A percentile compares a stretch with the other conserved stretches of the same genome.
Evolutionary conservation across 768 basidiomycete genomes (phyloP).

Genomic region (Tephrocybe sp.): DNA sequence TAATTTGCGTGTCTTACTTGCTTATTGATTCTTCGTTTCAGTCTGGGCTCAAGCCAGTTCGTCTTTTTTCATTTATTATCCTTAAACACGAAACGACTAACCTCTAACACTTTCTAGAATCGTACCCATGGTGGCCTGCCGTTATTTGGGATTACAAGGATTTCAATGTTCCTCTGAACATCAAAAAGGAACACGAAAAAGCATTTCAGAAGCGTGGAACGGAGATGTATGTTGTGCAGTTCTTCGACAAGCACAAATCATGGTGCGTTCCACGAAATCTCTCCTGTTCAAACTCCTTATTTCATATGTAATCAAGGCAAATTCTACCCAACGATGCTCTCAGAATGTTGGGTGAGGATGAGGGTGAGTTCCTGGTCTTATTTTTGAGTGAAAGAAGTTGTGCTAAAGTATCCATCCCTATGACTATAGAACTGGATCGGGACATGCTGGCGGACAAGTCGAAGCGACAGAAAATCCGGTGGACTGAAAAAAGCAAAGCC

Average conservation of each 20-base stretch:
- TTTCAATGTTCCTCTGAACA: slow-evolving; percentile 47
- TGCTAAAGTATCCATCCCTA: slow-evolving; percentile 1
- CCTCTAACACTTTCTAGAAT: slow-evolving; percentile 42
- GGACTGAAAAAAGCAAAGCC: slow-evolving; percentile 39
- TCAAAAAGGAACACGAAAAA: slow-evolving; percentile 27
- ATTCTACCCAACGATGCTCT: slow-evolving; percentile 57
- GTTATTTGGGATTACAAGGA: slow-evolving; percentile 68
- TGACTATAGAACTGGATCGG: slow-evolving; percentile 57
- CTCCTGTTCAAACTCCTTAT: neutral
- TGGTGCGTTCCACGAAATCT: slow-evolving; percentile 42
- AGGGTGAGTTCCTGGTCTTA: slow-evolving; percentile 46
- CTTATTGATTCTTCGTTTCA: slow-evolving; percentile 23
- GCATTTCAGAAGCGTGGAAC: slow-evolving; percentile 36
- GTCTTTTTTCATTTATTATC: slow-evolving; percentile 18
- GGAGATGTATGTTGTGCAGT: slow-evolving; percentile 66
- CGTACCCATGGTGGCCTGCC: slow-evolving; percentile 88
- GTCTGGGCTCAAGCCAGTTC: slow-evolving; percentile 84
- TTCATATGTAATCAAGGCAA: slow-evolving; percentile 48
- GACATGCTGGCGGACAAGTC: slow-evolving; percentile 55
- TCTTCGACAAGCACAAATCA: slow-evolving; percentile 66
- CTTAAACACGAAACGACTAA: neutral
- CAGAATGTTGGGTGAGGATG: slow-evolving; percentile 65
- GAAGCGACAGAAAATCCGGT: slow-evolving; percentile 59
- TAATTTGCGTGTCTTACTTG: neutral
- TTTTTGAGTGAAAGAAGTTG: too few species aligned